Evolutionary conservation across 345 rosid species (phyloP).

Genomic region (Ceriops tagal): DNA sequence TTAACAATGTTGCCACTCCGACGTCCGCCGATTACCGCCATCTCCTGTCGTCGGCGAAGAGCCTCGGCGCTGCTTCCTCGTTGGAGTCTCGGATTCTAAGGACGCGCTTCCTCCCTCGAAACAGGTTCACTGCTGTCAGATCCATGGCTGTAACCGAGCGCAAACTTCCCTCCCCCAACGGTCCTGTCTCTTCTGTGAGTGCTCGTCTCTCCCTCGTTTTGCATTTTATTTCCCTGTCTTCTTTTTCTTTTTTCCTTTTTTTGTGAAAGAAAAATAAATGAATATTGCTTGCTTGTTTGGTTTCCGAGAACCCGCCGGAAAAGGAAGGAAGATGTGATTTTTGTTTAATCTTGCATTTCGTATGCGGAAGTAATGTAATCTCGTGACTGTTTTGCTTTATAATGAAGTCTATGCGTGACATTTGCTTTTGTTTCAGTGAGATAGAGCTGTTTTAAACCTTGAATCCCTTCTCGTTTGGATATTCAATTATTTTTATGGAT

Average conservation of each 20-base stretch:
- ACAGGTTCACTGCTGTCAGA: slow-evolving; percentile 35
- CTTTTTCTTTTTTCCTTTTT: background rate
- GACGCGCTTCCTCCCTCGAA: slow-evolving; percentile 12
- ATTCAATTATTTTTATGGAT: slow-evolving; percentile 38
- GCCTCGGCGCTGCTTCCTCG: slow-evolving; percentile 17
- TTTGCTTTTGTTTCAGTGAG: no score
- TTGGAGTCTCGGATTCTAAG: slow-evolving; percentile 18
- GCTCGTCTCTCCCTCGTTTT: background rate
- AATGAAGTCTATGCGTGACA: no score
- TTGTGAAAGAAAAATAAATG: background rate
- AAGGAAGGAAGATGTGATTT: background rate
- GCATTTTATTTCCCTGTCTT: background rate
- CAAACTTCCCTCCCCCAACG: slow-evolving; percentile 32
- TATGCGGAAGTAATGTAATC: no score
- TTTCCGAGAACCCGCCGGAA: background rate
- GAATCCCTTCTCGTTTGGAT: background rate
- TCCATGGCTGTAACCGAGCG: slow-evolving; percentile 34
- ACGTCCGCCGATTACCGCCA: slow-evolving; percentile 25
- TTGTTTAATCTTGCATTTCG: background rate
- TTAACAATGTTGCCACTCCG: slow-evolving; percentile 30
- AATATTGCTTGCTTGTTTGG: background rate
- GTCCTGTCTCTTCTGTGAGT: slow-evolving; percentile 47
- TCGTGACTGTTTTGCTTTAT: no score
- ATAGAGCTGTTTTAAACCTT: no score
- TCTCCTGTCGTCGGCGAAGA: slow-evolving; percentile 40